Conservation (phyloP, 192 early-diverging fungal species). For the Mortierella hygrophila region DNA sequence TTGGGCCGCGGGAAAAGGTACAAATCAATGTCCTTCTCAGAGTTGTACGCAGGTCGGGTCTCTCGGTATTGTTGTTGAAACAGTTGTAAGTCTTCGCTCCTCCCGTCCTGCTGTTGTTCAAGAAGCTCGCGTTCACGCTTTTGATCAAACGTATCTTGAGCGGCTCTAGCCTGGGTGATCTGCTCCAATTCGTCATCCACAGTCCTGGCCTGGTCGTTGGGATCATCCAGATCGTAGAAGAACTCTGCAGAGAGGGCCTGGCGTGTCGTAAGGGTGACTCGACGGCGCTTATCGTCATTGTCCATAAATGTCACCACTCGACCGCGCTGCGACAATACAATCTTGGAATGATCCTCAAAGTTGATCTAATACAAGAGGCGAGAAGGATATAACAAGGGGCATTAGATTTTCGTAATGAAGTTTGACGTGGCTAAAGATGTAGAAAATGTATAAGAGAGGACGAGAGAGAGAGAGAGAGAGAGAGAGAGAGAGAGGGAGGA, state of each 20-base stretch:
- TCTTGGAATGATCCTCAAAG: conserved; percentile 81
- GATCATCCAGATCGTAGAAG: conserved; percentile 41
- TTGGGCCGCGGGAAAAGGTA: conserved; percentile 26
- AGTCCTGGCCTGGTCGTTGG: conserved; percentile 16
- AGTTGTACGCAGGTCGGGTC: conserved; percentile 4
- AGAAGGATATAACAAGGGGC: background rate
- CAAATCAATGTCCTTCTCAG: conserved; percentile 19
- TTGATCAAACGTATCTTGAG: background rate
- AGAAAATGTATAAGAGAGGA: too few relatives aligned
- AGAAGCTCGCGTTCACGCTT: background rate
- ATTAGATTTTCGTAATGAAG: conserved; percentile 31
- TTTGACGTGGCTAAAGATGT: conserved; percentile 15
- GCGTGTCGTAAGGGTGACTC: conserved; percentile 38
- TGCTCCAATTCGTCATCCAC: conserved; percentile 22
- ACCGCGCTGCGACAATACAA: conserved; percentile 70
- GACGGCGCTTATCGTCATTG: conserved; percentile 20
- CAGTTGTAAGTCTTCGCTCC: background rate
- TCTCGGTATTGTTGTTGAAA: background rate
- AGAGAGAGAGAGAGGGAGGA: too few relatives aligned
- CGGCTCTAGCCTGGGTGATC: background rate
- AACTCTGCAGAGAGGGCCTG: conserved; percentile 38
- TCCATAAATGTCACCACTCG: conserved; percentile 72
- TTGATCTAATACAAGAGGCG: conserved; percentile 64
- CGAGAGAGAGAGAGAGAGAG: too few relatives aligned
- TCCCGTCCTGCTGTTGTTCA: background rate